Evolutionary conservation across 306 rosid genomes (phyloP), one percentile per base, ranked within the genome.

Genomic region (Rosa lucieae): DNA sequence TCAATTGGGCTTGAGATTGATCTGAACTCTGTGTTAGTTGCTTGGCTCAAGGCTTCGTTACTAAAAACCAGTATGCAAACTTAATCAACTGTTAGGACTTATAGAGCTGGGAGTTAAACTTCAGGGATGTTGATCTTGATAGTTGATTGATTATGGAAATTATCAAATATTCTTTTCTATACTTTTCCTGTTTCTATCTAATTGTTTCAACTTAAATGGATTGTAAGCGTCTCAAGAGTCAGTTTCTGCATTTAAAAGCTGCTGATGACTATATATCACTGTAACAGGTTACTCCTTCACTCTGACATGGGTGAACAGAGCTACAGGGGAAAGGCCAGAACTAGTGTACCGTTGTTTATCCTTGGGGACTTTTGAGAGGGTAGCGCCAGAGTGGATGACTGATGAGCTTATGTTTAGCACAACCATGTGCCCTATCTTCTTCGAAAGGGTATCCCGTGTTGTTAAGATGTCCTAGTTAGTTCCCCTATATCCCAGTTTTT

Each of bases 351-450:
- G 82, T 39, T 88, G 79, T 63, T 11, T 75, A 73, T 90, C 99
- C 26, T 83, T 93, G 62, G 99, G 98, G 71, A 84, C 93, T 40
- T 88, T 95, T 56, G 99, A 91, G 87, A 90, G 92, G 81, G 90
- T 86, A 63, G 99, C 94, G 6, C 99, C 98, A 67, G 96, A 88
- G 79, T 95, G 99, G 99, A 93, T 93, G 98, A 88, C 87, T 82
- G 98, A 89, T 51, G 92, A 81, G 74, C 89, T 93, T 79, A 85
- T 87, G 85, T 93, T 95, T 90, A 95, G 96, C 82, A 84, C 89
- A 69, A 89, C 82, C 76, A 95, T 95, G 99, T 92, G 90, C 66
- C 89, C 93, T 32, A 81, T 82, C 74, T 93, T 95, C 89, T 93
- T 92, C 18, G 89, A 90, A 83, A 87, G 93, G 84, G 77, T 95